A percentile compares a stretch with the other conserved stretches of the same genome.
Evolutionary conservation across 805 yeast species (phyloP).

Genomic region (Torulaspora franciscae): DNA sequence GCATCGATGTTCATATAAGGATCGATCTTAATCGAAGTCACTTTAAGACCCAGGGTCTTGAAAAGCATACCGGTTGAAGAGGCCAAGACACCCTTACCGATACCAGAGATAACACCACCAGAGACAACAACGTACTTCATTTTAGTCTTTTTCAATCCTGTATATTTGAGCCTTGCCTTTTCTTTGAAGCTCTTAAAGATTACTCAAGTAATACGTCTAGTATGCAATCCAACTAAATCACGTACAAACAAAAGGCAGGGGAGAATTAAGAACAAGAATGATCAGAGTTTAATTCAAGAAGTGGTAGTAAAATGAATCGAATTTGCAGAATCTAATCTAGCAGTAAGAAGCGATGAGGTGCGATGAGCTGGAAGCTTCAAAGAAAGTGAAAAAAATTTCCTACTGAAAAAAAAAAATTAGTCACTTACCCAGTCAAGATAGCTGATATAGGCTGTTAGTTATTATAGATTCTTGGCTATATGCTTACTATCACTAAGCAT

Average conservation of each 20-base stretch:
- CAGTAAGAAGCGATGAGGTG: conserved; percentile 9
- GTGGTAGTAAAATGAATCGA: neutral
- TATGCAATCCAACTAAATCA: conserved; percentile 1
- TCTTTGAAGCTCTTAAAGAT: neutral
- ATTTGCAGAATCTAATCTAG: neutral
- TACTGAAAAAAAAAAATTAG: conserved; percentile 6
- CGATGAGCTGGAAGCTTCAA: conserved; percentile 13
- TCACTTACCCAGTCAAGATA: neutral
- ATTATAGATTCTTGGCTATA: no score
- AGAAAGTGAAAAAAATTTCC: neutral
- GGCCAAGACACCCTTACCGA: conserved; percentile 98
- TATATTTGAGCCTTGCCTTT: neutral
- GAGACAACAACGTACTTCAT: conserved; percentile 99
- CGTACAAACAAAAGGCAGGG: conserved; percentile 11
- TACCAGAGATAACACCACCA: conserved; percentile 99
- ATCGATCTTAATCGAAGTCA: conserved; percentile 95
- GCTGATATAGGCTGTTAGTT: no score
- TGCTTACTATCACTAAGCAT: no score
- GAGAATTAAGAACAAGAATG: conserved; percentile 9
- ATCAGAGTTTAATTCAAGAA: neutral
- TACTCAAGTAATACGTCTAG: neutral
- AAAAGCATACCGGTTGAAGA: conserved; percentile 93
- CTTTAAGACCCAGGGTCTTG: conserved; percentile 90
- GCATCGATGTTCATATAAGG: conserved; percentile 99
- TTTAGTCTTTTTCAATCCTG: conserved; percentile 11